These are phyloP conservation scores for Cordia subcordata DNA, from an alignment of 257 asterid genomes.

Conservation along the genomic window DNA sequence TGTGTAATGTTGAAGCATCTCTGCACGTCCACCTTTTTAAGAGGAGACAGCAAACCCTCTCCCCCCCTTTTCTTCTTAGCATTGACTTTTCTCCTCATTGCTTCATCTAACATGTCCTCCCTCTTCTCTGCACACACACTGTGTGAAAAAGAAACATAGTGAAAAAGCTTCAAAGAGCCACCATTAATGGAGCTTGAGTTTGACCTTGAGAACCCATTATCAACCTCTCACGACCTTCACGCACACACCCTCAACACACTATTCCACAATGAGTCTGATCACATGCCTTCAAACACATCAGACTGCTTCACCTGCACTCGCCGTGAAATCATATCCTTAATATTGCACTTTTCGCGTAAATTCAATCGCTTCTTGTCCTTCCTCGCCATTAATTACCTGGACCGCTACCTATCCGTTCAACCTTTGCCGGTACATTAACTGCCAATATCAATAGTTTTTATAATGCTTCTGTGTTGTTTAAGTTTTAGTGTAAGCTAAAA, in stretches of 20 bases:
- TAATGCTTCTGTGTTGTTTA: too few species aligned
- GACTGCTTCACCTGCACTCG: constrained; percentile 23
- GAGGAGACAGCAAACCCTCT: constrained; percentile 18
- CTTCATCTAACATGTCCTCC: not conserved
- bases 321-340: constrained; percentile 29
- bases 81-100: constrained; percentile 5
- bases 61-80: constrained; percentile 7
- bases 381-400: constrained; percentile 62
- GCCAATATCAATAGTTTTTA: too few species aligned
- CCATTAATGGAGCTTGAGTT: constrained; percentile 49
- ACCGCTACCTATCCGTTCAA: constrained; percentile 55
- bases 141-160: too few species aligned
- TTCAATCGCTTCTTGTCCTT: constrained; percentile 38
- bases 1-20: constrained; percentile 19
- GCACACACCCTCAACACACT: constrained; percentile 11
- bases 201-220: constrained; percentile 65
- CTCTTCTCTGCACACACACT: not conserved
- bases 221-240: constrained; percentile 15
- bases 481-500: too few species aligned
- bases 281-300: constrained; percentile 35
- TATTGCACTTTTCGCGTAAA: constrained; percentile 24
- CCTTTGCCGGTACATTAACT: constrained; percentile 28
- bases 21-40: constrained; percentile 14
- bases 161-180: not conserved
- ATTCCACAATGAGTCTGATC: constrained; percentile 40